These are phyloP conservation scores for Suhomyces emberorum DNA, from an alignment of 805 yeast genomes.

Conservation along the genomic window DNA sequence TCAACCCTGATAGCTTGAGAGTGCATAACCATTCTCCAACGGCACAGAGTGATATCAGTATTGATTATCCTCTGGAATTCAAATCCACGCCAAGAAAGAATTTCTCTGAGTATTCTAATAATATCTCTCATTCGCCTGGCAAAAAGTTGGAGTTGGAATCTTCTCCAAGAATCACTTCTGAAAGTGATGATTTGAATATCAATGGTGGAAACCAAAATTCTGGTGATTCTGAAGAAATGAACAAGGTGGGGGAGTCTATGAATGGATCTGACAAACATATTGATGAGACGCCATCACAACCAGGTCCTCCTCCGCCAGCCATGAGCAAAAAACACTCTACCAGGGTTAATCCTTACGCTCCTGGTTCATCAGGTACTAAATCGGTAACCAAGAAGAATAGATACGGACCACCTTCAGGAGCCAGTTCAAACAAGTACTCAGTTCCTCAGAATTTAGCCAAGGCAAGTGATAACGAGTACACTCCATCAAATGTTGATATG, in stretches of 20 bases:
- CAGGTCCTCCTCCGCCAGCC: constrained; percentile 11
- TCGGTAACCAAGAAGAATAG: constrained; percentile 17
- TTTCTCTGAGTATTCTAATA: background rate
- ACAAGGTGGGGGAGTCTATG: no score
- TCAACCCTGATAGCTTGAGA: constrained; percentile 10
- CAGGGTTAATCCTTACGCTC: constrained; percentile 37
- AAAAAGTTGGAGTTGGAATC: constrained; percentile 4
- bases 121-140: background rate
- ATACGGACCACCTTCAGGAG: constrained; percentile 24
- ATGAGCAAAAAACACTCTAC: constrained; percentile 5
- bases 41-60: constrained; percentile 30
- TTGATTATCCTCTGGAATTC: constrained; percentile 29
- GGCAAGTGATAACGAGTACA: background rate
- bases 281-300: constrained; percentile 12
- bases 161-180: background rate
- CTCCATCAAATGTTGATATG: constrained; percentile 9
- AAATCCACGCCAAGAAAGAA: constrained; percentile 12
- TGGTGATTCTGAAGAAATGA: background rate
- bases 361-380: constrained; percentile 14
- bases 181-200: background rate
- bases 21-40: constrained; percentile 25
- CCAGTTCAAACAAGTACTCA: constrained; percentile 6
- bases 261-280: no score
- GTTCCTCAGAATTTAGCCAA: constrained; percentile 8
- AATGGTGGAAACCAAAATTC: no score